Percentiles rank a stretch among this genome's conserved stretches.
These are phyloP conservation scores for Moesziomyces parantarcticus DNA, from an alignment of 1,284 basidiomycete species.

Conservation along the genomic window DNA sequence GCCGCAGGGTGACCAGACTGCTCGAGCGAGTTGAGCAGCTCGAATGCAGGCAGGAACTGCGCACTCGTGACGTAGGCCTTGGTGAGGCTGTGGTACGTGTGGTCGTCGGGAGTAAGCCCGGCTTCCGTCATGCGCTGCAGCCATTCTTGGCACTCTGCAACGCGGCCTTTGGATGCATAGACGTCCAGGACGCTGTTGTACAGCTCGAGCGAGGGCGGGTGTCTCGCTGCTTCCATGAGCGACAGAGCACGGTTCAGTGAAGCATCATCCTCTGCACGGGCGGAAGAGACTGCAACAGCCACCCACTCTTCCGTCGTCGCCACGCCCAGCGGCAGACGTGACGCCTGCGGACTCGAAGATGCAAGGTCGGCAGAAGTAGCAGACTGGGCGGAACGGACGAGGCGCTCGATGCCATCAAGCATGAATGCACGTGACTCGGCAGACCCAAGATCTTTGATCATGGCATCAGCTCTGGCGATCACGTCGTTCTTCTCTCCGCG, in stretches of 20 bases:
- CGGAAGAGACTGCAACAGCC: constrained; percentile 51
- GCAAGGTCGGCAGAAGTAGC: neutral
- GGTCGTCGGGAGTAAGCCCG: constrained; percentile 38
- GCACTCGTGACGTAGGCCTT: constrained; percentile 50
- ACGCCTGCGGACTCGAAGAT: neutral
- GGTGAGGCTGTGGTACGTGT: constrained; percentile 54
- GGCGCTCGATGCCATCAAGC: constrained; percentile 36
- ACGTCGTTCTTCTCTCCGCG: constrained; percentile 4
- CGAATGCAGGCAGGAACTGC: constrained; percentile 41
- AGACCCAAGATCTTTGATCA: constrained; percentile 30
- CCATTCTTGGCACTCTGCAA: constrained; percentile 53
- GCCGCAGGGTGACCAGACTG: constrained; percentile 46
- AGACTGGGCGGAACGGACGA: constrained; percentile 10
- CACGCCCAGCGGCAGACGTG: constrained; percentile 37
- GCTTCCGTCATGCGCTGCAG: constrained; percentile 23
- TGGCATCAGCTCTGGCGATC: constrained; percentile 21
- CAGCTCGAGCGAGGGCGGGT: constrained; percentile 50
- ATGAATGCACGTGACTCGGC: constrained; percentile 24
- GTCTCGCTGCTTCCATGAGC: constrained; percentile 38
- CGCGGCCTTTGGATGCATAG: constrained; percentile 72
- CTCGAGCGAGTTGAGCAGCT: constrained; percentile 50
- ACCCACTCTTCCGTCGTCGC: constrained; percentile 50
- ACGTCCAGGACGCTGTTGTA: constrained; percentile 70
- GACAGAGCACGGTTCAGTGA: constrained; percentile 28
- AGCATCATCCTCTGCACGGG: constrained; percentile 26